A percentile compares a stretch with the other conserved stretches of the same genome.
Evolutionary conservation across 129 eudicot genomes (phyloP).

Genomic region (Chrysanthemum seticuspe): DNA sequence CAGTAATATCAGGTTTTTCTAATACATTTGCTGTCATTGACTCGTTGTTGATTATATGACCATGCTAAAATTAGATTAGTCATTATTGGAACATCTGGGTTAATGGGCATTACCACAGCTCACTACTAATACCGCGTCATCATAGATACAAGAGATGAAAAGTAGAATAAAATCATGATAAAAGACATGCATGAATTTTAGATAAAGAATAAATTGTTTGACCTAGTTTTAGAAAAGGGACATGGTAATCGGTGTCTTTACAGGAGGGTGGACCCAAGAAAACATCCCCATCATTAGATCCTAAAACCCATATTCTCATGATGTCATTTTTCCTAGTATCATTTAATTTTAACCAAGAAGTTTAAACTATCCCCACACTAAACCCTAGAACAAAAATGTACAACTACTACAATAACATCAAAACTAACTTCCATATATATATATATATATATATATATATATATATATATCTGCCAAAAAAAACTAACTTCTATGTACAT

Average conservation of each 20-base stretch:
- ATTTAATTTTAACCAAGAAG: conserved; percentile 39
- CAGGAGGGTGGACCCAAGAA: conserved; percentile 37
- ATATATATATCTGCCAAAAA: not conserved
- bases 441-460: too few species aligned
- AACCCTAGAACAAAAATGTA: conserved; percentile 32
- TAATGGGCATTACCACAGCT: too few species aligned
- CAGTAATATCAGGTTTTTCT: too few species aligned
- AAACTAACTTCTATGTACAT: too few species aligned
- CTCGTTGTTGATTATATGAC: too few species aligned
- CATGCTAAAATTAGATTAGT: too few species aligned
- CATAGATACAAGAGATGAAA: too few species aligned
- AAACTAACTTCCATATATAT: conserved; percentile 25
- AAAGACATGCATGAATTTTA: conserved; percentile 27
- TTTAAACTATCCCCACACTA: conserved; percentile 37
- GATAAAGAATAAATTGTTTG: conserved; percentile 22
- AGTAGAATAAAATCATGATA: conserved; percentile 7
- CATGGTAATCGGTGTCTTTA: conserved; percentile 21
- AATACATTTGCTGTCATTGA: too few species aligned
- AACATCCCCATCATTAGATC: conserved; percentile 51
- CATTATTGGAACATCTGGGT: too few species aligned
- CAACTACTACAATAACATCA: conserved; percentile 26
- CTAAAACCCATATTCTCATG: conserved; percentile 48
- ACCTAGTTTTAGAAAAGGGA: conserved; percentile 25
- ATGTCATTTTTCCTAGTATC: conserved; percentile 42
- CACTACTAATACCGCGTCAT: too few species aligned